Base-by-base conservation (phyloP, 1,284 basidiomycete genomes). In the Malassezia furfur region DNA sequence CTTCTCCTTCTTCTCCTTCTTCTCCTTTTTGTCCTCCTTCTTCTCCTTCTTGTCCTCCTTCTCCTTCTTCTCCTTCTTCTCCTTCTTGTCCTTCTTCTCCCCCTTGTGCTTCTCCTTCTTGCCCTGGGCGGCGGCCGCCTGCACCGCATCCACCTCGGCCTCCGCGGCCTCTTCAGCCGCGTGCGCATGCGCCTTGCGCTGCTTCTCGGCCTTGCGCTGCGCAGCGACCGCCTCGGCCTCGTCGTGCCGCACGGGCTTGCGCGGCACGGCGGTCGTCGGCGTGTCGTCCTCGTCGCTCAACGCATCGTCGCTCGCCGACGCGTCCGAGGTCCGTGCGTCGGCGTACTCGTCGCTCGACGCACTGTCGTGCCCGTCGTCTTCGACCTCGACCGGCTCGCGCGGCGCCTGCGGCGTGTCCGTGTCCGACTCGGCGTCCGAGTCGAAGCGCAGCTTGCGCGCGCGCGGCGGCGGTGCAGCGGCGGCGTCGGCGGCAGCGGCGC, bases 361-460 rank as follows among this genome's bases (percentile, higher is more conserved):
- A 5, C 22, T 37, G 14, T 51, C 39, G 22, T 49, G 34, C 9
- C n/a, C 40, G 12, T 54, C 17, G 12, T 50, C 41, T 28, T 53
- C 46, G 14, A 37, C 48, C n/a, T 54, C 40, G 21, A 48, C 10
- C 17, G 17, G 17, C 15, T 41, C 30, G 25, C 41, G 22, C 14
- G 22, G 7, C 31, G 38, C 38, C 9, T 7, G 11, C 19, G 25
- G 14, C 22, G 32, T n/a, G 15, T 37, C 48, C 2, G 17, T 40
- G 21, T 56, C 54, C 15, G 50, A 28, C 15, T 15, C 48, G 14
- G 8, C 14, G 12, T 40, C 39, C 21, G 38, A 44, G 30, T 58
- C 56, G 2, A 19, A 43, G 31, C 52, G 50, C 10, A 50, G 49
- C 57, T 52, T 54, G 41, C 57, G 48, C 19, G 53, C 52, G 6